Base-by-base conservation (phyloP, 2,329 filamentous ascomycete genomes). In the Sporothrix sp. region DNA sequence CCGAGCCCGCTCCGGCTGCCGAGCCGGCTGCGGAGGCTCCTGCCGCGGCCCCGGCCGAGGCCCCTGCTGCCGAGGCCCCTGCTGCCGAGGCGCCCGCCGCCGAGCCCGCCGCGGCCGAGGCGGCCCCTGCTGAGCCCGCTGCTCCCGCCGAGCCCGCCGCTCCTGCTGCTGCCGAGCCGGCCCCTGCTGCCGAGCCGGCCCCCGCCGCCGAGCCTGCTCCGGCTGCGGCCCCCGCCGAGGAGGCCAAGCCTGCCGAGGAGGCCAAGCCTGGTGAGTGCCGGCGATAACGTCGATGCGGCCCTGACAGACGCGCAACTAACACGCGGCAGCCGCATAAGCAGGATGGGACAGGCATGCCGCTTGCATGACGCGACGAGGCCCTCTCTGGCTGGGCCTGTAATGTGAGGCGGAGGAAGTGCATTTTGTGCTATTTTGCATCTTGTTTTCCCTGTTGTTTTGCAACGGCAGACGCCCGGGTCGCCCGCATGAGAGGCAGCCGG, bases 231-330 rank as follows among this genome's bases (percentile, higher is more conserved):
- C 33, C 48, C 10, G 50, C 38, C 21, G 63, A 62, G 47, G 57
- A 60, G 25, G 57, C 60, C 52, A 61, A 62, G 57, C 58, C 62
- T 11, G 56, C 62, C n/a, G 63, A 48, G 33, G 38, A 52, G 50
- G 13, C 44, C 32, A 45, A 52, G 46, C 25, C 43, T 36, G 43
- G 44, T 47, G 11, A 18, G 33, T 21, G n/a, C n/a, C n/a, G n/a
- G n/a, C n/a, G n/a, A n/a, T n/a, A n/a, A n/a, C n/a, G n/a, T n/a
- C n/a, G n/a, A n/a, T n/a, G n/a, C n/a, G n/a, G n/a, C n/a, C n/a
- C n/a, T n/a, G n/a, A n/a, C n/a, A n/a, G n/a, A n/a, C n/a, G n/a
- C n/a, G n/a, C n/a, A n/a, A n/a, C n/a, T n/a, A n/a, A n/a, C n/a
- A n/a, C n/a, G n/a, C n/a, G 25, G 10, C 10, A 28, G 25, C 25